These are phyloP conservation scores for Pseudogymnoascus sp. DNA, from an alignment of 2,329 filamentous ascomycete species.

Conservation along the genomic window DNA sequence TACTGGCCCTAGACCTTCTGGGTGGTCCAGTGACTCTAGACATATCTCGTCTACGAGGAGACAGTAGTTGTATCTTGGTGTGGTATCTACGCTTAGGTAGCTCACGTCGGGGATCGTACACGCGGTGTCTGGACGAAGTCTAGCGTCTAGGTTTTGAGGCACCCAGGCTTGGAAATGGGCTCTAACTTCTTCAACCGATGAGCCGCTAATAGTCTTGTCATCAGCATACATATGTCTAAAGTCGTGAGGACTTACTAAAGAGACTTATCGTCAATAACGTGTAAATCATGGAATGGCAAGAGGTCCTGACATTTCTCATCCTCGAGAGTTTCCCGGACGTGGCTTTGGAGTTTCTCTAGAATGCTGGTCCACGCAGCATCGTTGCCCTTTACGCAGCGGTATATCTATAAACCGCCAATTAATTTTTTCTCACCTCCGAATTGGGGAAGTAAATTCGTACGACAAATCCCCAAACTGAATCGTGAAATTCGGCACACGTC, in stretches of 20 bases:
- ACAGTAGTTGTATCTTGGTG: slow-evolving; percentile 1
- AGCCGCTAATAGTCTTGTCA: background rate
- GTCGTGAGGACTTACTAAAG: background rate
- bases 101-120: background rate
- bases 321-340: background rate
- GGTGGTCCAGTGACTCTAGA: background rate
- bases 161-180: slow-evolving; percentile 1
- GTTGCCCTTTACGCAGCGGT: background rate
- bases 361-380: background rate
- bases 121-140: background rate
- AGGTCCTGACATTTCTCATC: background rate
- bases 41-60: background rate
- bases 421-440: background rate
- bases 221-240: background rate
- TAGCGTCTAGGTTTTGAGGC: background rate
- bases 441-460: background rate
- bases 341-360: background rate
- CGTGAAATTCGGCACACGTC: background rate
- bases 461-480: background rate
- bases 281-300: background rate
- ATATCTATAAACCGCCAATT: background rate
- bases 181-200: background rate
- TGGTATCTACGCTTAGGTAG: background rate
- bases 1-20: background rate
- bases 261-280: background rate